A percentile compares a stretch with the other conserved stretches of the same genome.
Conservation (phyloP, 140 eudicot genomes). For the Cichorium intybus region DNA sequence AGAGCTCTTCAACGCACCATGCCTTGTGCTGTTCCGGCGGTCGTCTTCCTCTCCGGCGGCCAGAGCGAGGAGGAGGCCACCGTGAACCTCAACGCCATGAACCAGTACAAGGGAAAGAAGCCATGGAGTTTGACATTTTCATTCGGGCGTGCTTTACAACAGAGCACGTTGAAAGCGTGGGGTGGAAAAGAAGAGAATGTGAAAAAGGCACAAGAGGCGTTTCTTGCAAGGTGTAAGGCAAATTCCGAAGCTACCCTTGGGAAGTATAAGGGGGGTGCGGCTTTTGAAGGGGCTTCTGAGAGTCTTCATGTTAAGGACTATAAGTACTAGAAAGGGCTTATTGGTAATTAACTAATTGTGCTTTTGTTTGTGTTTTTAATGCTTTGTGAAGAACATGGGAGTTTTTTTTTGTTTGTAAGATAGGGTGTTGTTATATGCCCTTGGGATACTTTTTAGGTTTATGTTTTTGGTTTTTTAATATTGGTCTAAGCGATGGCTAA, state of each 20-base stretch:
- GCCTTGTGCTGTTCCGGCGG: constrained; percentile 64
- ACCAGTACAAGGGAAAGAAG: constrained; percentile 47
- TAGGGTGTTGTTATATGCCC: constrained; percentile 1
- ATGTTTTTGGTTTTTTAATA: not conserved
- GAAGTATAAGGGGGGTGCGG: constrained; percentile 37
- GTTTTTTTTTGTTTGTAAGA: not conserved
- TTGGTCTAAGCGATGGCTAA: constrained; percentile 6
- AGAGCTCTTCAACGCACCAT: constrained; percentile 69
- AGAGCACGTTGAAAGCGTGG: constrained; percentile 63
- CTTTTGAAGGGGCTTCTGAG: constrained; percentile 39
- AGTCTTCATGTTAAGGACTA: constrained; percentile 46
- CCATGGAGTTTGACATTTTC: constrained; percentile 64
- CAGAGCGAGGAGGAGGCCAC: constrained; percentile 72
- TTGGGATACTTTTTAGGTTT: constrained; percentile 3
- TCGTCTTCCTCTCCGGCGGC: constrained; percentile 61
- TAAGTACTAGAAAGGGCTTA: constrained; percentile 17
- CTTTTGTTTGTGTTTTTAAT: not conserved
- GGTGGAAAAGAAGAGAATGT: constrained; percentile 50
- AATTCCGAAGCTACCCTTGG: constrained; percentile 42
- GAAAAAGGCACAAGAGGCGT: constrained; percentile 47
- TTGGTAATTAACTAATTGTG: not conserved
- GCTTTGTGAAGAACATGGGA: not conserved
- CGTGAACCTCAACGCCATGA: constrained; percentile 49
- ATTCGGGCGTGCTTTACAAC: constrained; percentile 56
- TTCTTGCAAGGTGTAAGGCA: constrained; percentile 42